Evolutionary conservation across 768 basidiomycete genomes (phyloP).

Genomic region (Lentinula sp.): DNA sequence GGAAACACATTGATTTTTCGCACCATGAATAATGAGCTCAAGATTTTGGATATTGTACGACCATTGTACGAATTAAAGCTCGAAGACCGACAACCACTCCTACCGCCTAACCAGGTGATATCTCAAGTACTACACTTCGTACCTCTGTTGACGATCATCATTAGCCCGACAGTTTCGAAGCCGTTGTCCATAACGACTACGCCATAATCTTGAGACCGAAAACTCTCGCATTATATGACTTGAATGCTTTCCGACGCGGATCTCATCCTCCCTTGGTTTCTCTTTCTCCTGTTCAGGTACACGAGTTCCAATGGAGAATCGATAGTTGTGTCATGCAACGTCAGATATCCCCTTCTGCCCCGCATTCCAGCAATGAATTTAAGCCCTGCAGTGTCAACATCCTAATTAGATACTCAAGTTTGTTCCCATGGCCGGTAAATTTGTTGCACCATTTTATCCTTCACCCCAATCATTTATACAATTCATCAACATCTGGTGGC

Average conservation of each 20-base stretch:
- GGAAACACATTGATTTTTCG: conserved; percentile 32
- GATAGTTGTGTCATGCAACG: conserved; percentile 40
- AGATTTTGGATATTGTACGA: conserved; percentile 4
- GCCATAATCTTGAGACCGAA: conserved; percentile 38
- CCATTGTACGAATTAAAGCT: neutral
- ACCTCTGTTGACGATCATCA: neutral
- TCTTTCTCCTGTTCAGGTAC: conserved; percentile 38
- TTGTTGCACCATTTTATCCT: conserved; percentile 59
- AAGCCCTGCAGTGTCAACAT: conserved; percentile 36
- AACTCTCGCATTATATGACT: conserved; percentile 36
- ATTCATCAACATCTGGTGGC: neutral
- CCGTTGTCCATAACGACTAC: conserved; percentile 35
- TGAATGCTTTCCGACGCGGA: conserved; percentile 20
- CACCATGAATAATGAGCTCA: conserved; percentile 16
- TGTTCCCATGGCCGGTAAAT: conserved; percentile 65
- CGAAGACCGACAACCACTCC: neutral
- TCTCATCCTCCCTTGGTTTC: conserved; percentile 8
- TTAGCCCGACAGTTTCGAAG: conserved; percentile 35
- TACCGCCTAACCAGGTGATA: conserved; percentile 7
- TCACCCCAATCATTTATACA: conserved; percentile 34
- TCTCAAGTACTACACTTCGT: neutral
- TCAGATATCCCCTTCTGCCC: conserved; percentile 20
- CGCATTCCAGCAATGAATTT: neutral
- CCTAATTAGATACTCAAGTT: conserved; percentile 53
- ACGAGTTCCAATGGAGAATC: conserved; percentile 52